Conservation (phyloP, 176 grass and related monocot genomes). For the Oryza meridionalis region DNA sequence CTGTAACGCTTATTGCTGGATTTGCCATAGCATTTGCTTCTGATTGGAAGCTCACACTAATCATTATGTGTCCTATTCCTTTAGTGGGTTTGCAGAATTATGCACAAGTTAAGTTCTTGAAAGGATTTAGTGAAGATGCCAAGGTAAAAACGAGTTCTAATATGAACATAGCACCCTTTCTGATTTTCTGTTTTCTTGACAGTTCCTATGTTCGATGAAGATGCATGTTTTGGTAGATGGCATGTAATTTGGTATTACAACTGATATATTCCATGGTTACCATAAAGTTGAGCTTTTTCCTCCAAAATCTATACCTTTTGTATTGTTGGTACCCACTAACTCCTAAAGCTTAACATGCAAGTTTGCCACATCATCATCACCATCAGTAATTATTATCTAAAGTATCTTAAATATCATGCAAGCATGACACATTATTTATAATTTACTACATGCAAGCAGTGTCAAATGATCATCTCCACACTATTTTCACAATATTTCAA, state of each 20-base stretch:
- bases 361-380: no score
- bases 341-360: no score
- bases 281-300: not conserved
- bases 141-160: slow-evolving; percentile 56
- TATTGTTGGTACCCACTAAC: no score
- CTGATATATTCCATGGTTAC: not conserved
- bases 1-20: slow-evolving; percentile 47
- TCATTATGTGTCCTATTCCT: slow-evolving; percentile 65
- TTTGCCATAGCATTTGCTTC: slow-evolving; percentile 66
- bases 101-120: slow-evolving; percentile 72
- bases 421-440: no score
- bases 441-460: no score
- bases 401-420: no score
- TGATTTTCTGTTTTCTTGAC: no score
- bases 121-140: slow-evolving; percentile 72
- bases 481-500: no score
- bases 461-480: no score
- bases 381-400: no score
- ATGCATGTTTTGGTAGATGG: not conserved
- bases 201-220: not conserved
- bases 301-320: not conserved
- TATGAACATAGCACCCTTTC: not conserved
- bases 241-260: not conserved
- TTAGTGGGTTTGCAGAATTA: slow-evolving; percentile 68
- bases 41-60: slow-evolving; percentile 66